These are phyloP conservation scores for Phoenix dactylifera DNA, from an alignment of 176 grass and related monocot species.

Conservation along the genomic window DNA sequence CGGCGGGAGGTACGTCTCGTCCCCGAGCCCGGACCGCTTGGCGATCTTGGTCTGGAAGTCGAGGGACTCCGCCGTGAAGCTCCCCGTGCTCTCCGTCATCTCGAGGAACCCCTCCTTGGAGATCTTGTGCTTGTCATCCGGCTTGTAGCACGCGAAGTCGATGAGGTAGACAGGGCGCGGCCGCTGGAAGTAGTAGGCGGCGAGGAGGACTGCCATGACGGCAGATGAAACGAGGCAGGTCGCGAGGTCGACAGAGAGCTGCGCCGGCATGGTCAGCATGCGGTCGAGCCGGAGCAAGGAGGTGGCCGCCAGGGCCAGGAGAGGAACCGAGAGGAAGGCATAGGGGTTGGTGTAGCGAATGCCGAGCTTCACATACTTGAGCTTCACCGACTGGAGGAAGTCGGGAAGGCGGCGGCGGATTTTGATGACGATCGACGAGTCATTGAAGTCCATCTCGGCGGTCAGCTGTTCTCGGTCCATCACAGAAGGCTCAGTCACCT, in stretches of 20 bases:
- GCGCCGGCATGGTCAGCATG: conserved; percentile 4
- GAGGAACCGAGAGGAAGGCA: conserved; percentile 19
- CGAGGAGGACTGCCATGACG: conserved; percentile 18
- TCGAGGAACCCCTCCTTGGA: conserved; percentile 51
- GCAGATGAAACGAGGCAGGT: conserved; percentile 19
- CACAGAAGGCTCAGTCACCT: conserved; percentile 6
- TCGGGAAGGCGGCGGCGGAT: conserved; percentile 59
- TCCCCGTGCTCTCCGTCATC: conserved; percentile 34
- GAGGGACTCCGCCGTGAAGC: conserved; percentile 38
- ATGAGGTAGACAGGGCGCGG: conserved; percentile 61
- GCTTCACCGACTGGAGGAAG: conserved; percentile 56
- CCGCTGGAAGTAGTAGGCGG: conserved; percentile 28
- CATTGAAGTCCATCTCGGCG: conserved; percentile 40
- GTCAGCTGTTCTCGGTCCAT: conserved; percentile 61
- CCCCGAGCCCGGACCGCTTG: conserved; percentile 44
- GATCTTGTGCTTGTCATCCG: conserved; percentile 39
- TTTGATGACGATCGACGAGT: conserved; percentile 38
- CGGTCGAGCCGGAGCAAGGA: conserved; percentile 16
- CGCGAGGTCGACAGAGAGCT: conserved; percentile 30
- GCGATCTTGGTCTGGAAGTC: conserved; percentile 75
- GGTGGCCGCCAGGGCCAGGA: conserved; percentile 27
- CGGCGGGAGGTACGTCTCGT: conserved; percentile 58
- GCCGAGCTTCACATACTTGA: conserved; percentile 70
- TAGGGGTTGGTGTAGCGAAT: conserved; percentile 20
- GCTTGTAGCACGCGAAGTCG: conserved; percentile 62